Conservation (phyloP, 495 filamentous ascomycete species). For the Trichoderma reesei region DNA sequence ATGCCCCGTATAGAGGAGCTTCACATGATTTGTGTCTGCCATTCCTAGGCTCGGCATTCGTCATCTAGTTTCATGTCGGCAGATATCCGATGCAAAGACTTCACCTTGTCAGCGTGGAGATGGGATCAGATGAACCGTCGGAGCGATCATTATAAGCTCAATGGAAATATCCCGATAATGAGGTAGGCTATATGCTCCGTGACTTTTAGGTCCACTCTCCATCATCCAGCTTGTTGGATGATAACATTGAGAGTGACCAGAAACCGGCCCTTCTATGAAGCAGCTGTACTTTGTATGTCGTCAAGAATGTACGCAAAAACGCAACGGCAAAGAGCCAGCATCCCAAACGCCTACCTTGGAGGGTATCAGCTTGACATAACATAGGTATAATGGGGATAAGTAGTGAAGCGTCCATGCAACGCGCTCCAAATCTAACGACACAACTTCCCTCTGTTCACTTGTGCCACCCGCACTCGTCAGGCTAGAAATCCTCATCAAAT, state of each 20-base stretch:
- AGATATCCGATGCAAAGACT: too few species aligned
- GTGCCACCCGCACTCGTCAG: not conserved
- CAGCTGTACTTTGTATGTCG: not conserved
- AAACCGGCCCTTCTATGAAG: too few species aligned
- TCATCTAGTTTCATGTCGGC: not conserved
- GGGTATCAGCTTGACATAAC: not conserved
- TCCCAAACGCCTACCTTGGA: not conserved
- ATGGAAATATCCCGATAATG: too few species aligned
- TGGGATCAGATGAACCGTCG: not conserved
- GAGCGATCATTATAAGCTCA: not conserved
- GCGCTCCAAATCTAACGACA: not conserved
- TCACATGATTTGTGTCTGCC: not conserved
- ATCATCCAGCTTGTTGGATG: too few species aligned
- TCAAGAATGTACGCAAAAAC: not conserved
- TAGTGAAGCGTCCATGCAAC: not conserved
- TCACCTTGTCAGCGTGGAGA: not conserved
- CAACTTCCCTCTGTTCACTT: not conserved
- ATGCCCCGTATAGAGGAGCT: not conserved
- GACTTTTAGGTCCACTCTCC: too few species aligned
- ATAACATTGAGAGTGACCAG: too few species aligned
- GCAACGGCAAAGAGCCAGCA: not conserved
- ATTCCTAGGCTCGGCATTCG: not conserved
- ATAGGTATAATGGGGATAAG: not conserved
- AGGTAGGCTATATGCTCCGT: too few species aligned
- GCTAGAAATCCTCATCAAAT: not conserved